Evolutionary conservation across 768 basidiomycete species (phyloP).

Genomic region (Hygrocybe coccinea): DNA sequence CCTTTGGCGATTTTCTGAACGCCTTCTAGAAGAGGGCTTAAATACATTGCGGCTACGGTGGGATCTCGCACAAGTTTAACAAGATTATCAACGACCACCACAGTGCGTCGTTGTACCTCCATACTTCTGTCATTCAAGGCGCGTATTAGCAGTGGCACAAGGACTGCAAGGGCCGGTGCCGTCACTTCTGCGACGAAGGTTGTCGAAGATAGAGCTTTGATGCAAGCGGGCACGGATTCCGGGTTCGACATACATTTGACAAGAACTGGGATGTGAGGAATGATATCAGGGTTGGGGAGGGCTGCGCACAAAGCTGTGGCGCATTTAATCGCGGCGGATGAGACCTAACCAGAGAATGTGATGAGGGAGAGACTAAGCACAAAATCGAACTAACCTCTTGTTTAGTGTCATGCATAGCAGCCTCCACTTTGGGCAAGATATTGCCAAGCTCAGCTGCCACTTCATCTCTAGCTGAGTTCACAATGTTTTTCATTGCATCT

Average conservation of each 20-base stretch:
- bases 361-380: conserved; percentile 1
- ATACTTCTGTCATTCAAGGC: conserved; percentile 93
- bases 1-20: conserved; percentile 85
- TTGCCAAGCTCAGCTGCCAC: conserved; percentile 81
- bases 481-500: conserved; percentile 77
- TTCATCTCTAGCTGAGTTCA: conserved; percentile 59
- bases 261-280: conserved; percentile 80
- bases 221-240: conserved; percentile 80
- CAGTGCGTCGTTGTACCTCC: conserved; percentile 91
- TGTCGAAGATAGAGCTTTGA: conserved; percentile 91
- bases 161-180: conserved; percentile 91
- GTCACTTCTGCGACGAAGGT: conserved; percentile 98
- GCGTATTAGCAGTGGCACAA: conserved; percentile 86
- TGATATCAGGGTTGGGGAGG: conserved; percentile 88
- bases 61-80: conserved; percentile 96
- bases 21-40: conserved; percentile 82
- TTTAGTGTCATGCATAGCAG: conserved; percentile 96
- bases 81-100: conserved; percentile 92
- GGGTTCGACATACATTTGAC: conserved; percentile 95
- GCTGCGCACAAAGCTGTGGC: conserved; percentile 86
- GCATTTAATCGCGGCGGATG: conserved; percentile 80
- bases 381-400: conserved; percentile 57
- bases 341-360: conserved; percentile 52
- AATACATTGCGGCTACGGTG: conserved; percentile 81
- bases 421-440: conserved; percentile 81